Evolutionary conservation across 2,329 filamentous ascomycete species (phyloP).

Genomic region (Triangularia setosa): DNA sequence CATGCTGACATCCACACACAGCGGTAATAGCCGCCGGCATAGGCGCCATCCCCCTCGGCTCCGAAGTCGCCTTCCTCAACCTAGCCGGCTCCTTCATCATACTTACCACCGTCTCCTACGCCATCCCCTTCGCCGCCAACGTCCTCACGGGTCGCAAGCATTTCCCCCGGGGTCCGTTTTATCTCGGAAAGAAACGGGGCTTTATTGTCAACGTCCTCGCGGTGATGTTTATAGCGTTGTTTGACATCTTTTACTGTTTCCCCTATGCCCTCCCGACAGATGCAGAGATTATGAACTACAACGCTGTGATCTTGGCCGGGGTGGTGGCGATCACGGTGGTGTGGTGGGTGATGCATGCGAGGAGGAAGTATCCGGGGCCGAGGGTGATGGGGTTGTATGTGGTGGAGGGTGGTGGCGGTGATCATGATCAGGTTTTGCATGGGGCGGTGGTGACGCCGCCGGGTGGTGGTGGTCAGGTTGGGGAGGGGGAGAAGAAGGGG

Average conservation of each 20-base stretch:
- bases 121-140: constrained; percentile 47
- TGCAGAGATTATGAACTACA: constrained; percentile 47
- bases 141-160: constrained; percentile 48
- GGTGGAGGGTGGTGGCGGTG: constrained; percentile 26
- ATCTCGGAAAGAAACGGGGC: constrained; percentile 47
- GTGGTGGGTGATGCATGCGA: constrained; percentile 50
- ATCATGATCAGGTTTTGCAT: constrained; percentile 20
- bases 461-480: not conserved
- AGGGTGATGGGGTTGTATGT: constrained; percentile 46
- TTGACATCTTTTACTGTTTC: constrained; percentile 59
- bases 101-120: constrained; percentile 52
- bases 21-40: constrained; percentile 48
- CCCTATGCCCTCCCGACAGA: constrained; percentile 43
- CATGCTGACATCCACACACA: not conserved
- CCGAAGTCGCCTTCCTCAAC: constrained; percentile 51
- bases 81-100: constrained; percentile 57
- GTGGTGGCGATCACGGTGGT: constrained; percentile 42
- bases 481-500: not conserved
- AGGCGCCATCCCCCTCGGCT: constrained; percentile 54
- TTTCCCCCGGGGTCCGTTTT: constrained; percentile 51
- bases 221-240: constrained; percentile 51
- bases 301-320: constrained; percentile 51
- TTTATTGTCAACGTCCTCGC: constrained; percentile 46
- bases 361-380: constrained; percentile 46
- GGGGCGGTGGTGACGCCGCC: not conserved